Evolutionary conservation across 116 monocot genomes (phyloP), one percentile per base, ranked within the genome.

Genomic region (Trichopus zeylanicus): DNA sequence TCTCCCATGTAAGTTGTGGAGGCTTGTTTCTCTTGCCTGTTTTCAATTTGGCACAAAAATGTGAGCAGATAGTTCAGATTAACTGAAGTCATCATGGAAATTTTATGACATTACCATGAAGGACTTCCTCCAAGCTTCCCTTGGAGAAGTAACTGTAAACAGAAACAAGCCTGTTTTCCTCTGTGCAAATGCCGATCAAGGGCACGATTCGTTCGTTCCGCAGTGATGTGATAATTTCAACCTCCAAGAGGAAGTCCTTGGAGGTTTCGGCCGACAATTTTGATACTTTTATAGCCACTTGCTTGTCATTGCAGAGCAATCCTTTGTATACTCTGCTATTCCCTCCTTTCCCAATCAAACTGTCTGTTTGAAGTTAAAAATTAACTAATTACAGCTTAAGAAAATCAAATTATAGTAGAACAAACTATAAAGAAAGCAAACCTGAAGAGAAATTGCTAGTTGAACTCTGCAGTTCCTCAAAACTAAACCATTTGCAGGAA

Each of bases 331-430:
- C 97, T 52, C 58, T 46, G 64, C 97, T 75, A 51, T 55, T 75
- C 2, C 91, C 97, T 62, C 97, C 97, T 57, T 82, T 83, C 16
- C 91, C 97, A 66, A 91, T 97, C 82, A 90, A 81, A 65, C 82
- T 81, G 18, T 84, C 97, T 93, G 48, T 42, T 51, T 4, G 27
- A 21, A 33, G 20, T 22, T 20, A 60, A 11, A 28, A 23, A 19
- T 8, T 19, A 29, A 48, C 4, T n/a, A n/a, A n/a, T n/a, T n/a
- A n/a, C n/a, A 56, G 8, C 22, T 32, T 22, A 10, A 24, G 31
- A 31, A 18, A 47, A 20, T 15, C 0, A n/a, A 26, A 60, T 52
- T 3, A 0, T 34, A 1, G 3, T 31, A 24, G 10, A 22, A 29
- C 27, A 61, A 33, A 60, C 22, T 2, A 33, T 19, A 18, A 24